Percentiles rank a stretch among this genome's conserved stretches.
Evolutionary conservation across 2,329 filamentous ascomycete genomes (phyloP).

Genomic region (Cyanodermella asteris): DNA sequence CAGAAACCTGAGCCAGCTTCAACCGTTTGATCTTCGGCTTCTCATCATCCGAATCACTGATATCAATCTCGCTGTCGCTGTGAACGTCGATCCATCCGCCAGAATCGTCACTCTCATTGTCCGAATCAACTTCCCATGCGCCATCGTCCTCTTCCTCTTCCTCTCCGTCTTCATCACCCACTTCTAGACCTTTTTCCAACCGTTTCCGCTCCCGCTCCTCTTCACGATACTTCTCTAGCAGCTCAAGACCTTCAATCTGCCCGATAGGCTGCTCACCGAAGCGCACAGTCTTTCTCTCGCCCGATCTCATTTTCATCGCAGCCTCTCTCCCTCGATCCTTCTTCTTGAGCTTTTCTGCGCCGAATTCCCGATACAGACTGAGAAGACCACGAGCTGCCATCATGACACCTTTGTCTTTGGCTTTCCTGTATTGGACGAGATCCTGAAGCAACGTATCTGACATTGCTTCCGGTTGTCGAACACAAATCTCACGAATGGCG

Average conservation of each 20-base stretch:
- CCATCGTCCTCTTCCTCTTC: conserved; percentile 32
- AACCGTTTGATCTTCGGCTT: conserved; percentile 44
- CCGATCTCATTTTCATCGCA: conserved; percentile 55
- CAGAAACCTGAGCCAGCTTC: conserved; percentile 22
- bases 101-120: conserved; percentile 43
- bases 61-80: conserved; percentile 54
- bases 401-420: conserved; percentile 96
- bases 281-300: conserved; percentile 51
- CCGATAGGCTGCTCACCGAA: conserved; percentile 68
- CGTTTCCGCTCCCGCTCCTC: conserved; percentile 60
- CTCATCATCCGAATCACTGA: conserved; percentile 55
- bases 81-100: conserved; percentile 87
- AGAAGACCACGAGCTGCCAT: conserved; percentile 92
- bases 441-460: conserved; percentile 88
- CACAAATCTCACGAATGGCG: conserved; percentile 83
- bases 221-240: conserved; percentile 83
- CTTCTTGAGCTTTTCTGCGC: conserved; percentile 70
- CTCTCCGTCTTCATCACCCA: conserved; percentile 37
- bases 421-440: conserved; percentile 85
- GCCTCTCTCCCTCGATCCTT: conserved; percentile 82
- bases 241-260: conserved; percentile 74
- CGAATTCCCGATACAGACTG: conserved; percentile 76
- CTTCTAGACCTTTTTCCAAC: conserved; percentile 46
- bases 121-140: conserved; percentile 39
- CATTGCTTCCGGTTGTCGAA: conserved; percentile 86